These are phyloP conservation scores for Exidia glandulosa DNA, from an alignment of 768 basidiomycete species.

Conservation along the genomic window DNA sequence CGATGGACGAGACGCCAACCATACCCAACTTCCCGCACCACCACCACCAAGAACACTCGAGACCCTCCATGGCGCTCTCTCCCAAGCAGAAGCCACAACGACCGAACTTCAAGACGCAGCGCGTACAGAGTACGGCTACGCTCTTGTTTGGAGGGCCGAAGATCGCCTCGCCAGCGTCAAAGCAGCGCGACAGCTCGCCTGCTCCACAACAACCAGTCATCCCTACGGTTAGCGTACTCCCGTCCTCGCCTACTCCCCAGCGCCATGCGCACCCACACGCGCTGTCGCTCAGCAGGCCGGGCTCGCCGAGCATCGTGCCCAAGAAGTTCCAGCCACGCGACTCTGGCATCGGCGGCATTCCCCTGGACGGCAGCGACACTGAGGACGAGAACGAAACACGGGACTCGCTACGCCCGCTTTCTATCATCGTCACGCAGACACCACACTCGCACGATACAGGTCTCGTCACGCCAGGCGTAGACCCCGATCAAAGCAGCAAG, in stretches of 20 bases:
- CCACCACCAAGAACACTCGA: no score
- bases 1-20: slow-evolving; percentile 20
- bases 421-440: slow-evolving; percentile 43
- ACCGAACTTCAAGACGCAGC: slow-evolving; percentile 36
- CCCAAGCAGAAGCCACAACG: slow-evolving; percentile 21
- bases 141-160: background rate
- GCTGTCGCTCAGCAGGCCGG: slow-evolving; percentile 30
- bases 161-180: background rate
- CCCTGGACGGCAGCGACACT: background rate
- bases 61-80: background rate
- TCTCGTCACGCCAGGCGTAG: slow-evolving; percentile 57
- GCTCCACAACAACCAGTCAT: slow-evolving; percentile 43
- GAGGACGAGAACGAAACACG: slow-evolving; percentile 41
- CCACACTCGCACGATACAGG: slow-evolving; percentile 35
- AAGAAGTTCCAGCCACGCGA: slow-evolving; percentile 63
- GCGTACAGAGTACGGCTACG: slow-evolving; percentile 27
- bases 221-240: slow-evolving; percentile 59
- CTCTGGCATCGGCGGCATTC: slow-evolving; percentile 47
- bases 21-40: slow-evolving; percentile 20
- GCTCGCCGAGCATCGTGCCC: slow-evolving; percentile 18
- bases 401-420: slow-evolving; percentile 8
- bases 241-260: background rate
- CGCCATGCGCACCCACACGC: slow-evolving; percentile 7
- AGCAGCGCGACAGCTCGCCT: slow-evolving; percentile 16
- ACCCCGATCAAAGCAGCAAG: slow-evolving; percentile 41